Evolutionary conservation across 1,139 yeast species (phyloP).

Genomic region (Taphrina wiesneri): DNA sequence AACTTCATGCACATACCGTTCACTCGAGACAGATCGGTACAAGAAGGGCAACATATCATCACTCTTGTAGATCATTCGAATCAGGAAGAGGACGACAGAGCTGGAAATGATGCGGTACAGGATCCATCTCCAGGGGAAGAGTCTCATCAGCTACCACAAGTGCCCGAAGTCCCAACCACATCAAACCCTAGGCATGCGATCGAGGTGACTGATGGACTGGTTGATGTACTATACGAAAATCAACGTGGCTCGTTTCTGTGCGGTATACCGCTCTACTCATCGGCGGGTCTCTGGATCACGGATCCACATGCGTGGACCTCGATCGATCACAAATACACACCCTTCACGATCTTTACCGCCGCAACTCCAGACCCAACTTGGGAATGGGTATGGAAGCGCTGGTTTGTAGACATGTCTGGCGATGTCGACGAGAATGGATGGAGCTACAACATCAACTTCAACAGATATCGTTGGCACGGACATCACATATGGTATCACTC

Average conservation of each 20-base stretch:
- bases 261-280: slow-evolving; percentile 64
- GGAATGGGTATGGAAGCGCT: slow-evolving; percentile 70
- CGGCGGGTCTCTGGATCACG: slow-evolving; percentile 56
- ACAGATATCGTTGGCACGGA: slow-evolving; percentile 48
- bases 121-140: background rate
- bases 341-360: slow-evolving; percentile 50
- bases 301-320: slow-evolving; percentile 42
- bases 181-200: background rate
- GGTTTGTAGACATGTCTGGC: slow-evolving; percentile 71
- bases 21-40: background rate
- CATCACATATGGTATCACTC: slow-evolving; percentile 48
- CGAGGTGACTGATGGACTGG: slow-evolving; percentile 38
- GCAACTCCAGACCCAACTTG: slow-evolving; percentile 68
- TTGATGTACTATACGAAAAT: slow-evolving; percentile 56
- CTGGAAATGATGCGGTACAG: background rate
- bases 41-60: slow-evolving; percentile 6
- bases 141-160: background rate
- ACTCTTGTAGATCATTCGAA: slow-evolving; percentile 1
- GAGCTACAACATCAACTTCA: slow-evolving; percentile 57
- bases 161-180: background rate
- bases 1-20: slow-evolving; percentile 15
- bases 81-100: background rate
- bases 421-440: slow-evolving; percentile 81
- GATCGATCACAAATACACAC: slow-evolving; percentile 41
- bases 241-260: slow-evolving; percentile 68